Conservation (phyloP, 2,329 filamentous ascomycete genomes). For the Colletotrichum sp. region DNA sequence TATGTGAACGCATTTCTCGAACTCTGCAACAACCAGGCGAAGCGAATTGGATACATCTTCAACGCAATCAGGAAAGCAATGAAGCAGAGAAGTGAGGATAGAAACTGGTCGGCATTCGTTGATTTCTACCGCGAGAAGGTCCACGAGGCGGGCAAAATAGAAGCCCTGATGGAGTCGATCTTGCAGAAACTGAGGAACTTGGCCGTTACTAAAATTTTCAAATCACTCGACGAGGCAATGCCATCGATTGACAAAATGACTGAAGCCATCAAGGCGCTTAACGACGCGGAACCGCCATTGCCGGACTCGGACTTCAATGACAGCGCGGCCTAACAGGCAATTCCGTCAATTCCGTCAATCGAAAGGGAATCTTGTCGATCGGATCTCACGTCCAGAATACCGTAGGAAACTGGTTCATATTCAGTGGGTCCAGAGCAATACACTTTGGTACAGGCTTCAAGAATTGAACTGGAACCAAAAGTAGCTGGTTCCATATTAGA, state of each 20-base stretch:
- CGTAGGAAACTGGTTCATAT: fast-evolving
- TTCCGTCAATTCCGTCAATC: neutral
- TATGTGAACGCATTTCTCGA: neutral
- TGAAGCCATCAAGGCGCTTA: neutral
- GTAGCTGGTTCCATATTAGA: no score
- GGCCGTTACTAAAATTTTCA: neutral
- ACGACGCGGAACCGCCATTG: neutral
- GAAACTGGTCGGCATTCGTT: neutral
- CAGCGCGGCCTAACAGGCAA: neutral
- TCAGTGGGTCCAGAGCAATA: neutral
- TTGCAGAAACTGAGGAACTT: neutral
- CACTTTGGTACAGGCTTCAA: no score
- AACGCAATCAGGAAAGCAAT: neutral
- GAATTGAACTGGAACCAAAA: no score
- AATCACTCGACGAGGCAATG: neutral
- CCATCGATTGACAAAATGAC: neutral
- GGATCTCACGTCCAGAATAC: neutral
- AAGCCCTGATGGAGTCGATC: neutral
- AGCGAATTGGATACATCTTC: neutral
- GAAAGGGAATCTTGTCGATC: neutral
- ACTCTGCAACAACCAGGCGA: neutral
- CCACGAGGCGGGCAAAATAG: neutral
- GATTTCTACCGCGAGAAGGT: neutral
- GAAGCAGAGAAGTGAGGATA: neutral
- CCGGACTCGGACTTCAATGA: neutral